Evolutionary conservation across 306 rosid genomes (phyloP).

Genomic region (Cucumis melo): DNA sequence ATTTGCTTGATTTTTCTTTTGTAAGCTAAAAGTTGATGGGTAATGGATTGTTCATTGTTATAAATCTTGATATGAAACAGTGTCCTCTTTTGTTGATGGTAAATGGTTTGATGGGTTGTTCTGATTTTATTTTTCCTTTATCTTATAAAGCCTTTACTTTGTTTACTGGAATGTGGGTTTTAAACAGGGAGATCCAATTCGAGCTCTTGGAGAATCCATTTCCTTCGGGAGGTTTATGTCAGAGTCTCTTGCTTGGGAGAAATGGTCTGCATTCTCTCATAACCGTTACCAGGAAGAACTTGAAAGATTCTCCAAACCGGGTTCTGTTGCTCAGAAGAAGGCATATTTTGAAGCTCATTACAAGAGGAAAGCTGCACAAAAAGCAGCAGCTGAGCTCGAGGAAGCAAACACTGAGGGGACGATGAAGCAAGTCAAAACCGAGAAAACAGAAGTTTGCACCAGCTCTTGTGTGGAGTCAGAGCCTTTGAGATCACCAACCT

Average conservation of each 20-base stretch:
- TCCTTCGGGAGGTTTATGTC: constrained; percentile 81
- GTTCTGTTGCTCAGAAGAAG: constrained; percentile 78
- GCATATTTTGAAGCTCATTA: constrained; percentile 94
- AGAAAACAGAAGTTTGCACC: constrained; percentile 2
- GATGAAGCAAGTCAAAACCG: constrained; percentile 10
- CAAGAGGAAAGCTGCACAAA: constrained; percentile 65
- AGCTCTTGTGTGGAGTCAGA: neutral
- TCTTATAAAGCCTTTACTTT: neutral
- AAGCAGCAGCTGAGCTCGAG: constrained; percentile 39
- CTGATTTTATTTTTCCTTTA: neutral
- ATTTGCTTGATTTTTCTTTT: neutral
- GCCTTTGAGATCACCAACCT: constrained; percentile 6
- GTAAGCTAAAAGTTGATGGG: neutral
- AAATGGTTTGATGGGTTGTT: neutral
- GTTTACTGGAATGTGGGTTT: neutral
- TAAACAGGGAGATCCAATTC: constrained; percentile 35
- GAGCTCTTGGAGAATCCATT: constrained; percentile 59
- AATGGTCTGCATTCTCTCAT: constrained; percentile 69
- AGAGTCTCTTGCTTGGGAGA: constrained; percentile 71
- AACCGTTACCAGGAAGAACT: constrained; percentile 80
- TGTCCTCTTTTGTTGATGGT: neutral
- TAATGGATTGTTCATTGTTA: neutral
- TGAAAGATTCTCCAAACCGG: constrained; percentile 67
- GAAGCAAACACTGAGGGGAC: constrained; percentile 19
- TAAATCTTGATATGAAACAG: neutral